phyloP scores from a whole-genome alignment of 139 green algal genomes.

The Haematococcus lacustris region DNA sequence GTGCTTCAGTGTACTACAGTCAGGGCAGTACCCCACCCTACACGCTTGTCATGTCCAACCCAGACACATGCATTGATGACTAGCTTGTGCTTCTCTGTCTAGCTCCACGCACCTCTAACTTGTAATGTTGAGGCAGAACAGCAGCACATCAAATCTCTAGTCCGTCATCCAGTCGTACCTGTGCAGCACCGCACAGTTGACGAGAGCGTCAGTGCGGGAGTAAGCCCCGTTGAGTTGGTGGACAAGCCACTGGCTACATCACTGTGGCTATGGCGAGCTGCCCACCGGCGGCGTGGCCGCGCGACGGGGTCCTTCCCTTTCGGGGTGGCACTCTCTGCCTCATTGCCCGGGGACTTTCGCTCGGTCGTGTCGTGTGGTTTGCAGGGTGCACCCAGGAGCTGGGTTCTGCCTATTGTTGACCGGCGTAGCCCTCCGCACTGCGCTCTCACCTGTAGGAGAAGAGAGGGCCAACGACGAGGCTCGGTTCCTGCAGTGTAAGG shows the following conservation, averaged over 20 bases:
- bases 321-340: constrained; percentile 93
- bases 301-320: constrained; percentile 73
- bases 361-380: constrained; percentile 55
- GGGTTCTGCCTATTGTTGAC: constrained; percentile 24
- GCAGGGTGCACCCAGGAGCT: constrained; percentile 22
- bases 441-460: constrained; percentile 48
- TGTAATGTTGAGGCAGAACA: too few species aligned
- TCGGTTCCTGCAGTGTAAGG: too few species aligned
- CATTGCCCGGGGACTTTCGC: constrained; percentile 96
- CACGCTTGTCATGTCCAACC: too few species aligned
- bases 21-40: too few species aligned
- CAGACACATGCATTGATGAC: too few species aligned
- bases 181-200: too few species aligned
- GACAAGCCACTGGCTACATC: constrained; percentile 87
- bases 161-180: too few species aligned
- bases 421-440: constrained; percentile 78
- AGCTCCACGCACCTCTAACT: too few species aligned
- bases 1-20: too few species aligned
- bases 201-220: constrained; percentile 87
- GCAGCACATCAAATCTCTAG: too few species aligned
- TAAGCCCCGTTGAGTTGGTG: constrained; percentile 97
- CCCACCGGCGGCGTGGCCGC: constrained; percentile 45
- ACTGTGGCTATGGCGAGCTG: constrained; percentile 96
- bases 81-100: too few species aligned
- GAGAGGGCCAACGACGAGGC: too few species aligned